Conservation (phyloP, 371 early-diverging fungal genomes). For the Parasitella parasitica region DNA sequence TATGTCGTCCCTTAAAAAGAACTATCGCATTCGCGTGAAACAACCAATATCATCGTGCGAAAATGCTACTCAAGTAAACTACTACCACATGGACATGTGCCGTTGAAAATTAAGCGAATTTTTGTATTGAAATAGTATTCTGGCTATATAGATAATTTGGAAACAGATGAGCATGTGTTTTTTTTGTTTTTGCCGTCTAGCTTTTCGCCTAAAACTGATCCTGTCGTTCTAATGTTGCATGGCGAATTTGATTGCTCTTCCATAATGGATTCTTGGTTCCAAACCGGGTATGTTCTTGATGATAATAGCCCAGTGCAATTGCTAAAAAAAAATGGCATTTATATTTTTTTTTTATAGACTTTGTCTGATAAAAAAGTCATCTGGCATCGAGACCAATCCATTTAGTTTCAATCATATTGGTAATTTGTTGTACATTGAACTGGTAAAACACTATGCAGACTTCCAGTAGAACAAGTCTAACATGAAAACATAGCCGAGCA, state of each 20-base stretch:
- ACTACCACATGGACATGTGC: too few species aligned
- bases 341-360: conserved; percentile 9
- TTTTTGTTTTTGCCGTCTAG: conserved; percentile 88
- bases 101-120: neutral
- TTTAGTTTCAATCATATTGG: conserved; percentile 81
- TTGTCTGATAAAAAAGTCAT: conserved; percentile 40
- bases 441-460: conserved; percentile 48
- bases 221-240: conserved; percentile 76
- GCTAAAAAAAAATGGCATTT: conserved; percentile 6
- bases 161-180: conserved; percentile 64
- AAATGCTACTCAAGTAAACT: conserved; percentile 34
- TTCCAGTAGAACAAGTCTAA: conserved; percentile 30
- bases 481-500: conserved; percentile 56
- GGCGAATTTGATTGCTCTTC: conserved; percentile 85
- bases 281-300: conserved; percentile 49
- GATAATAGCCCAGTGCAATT: neutral
- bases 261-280: conserved; percentile 76
- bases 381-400: conserved; percentile 57
- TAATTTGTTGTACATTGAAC: conserved; percentile 50
- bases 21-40: conserved; percentile 26
- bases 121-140: conserved; percentile 20
- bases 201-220: conserved; percentile 65
- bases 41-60: conserved; percentile 29
- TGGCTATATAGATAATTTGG: conserved; percentile 64
- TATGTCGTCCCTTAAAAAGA: neutral